Percentiles rank a stretch among this genome's conserved stretches.
Evolutionary conservation across 257 asterid species (phyloP).

Genomic region (Parsonsia alboflavescens): DNA sequence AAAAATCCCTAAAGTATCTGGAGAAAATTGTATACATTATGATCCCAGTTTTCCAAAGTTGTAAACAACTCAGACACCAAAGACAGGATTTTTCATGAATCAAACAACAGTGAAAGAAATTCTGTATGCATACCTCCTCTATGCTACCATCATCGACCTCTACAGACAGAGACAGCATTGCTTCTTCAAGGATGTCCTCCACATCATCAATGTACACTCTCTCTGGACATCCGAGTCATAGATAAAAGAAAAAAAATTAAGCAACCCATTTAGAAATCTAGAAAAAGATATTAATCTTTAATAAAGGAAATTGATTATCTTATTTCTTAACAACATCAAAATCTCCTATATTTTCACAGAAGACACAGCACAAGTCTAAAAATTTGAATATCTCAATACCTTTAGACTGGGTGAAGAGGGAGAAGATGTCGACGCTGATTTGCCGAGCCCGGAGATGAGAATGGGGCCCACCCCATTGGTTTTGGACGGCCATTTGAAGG

Average conservation of each 20-base stretch:
- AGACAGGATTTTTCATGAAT: no score
- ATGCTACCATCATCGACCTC: conserved; percentile 64
- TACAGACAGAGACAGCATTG: conserved; percentile 53
- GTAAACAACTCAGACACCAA: no score
- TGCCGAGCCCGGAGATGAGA: conserved; percentile 44
- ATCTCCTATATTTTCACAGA: not conserved
- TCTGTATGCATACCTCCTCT: conserved; percentile 46
- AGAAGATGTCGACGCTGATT: conserved; percentile 31
- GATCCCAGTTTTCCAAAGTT: no score
- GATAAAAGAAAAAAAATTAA: not conserved
- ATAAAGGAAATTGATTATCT: not conserved
- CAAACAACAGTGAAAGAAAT: not conserved
- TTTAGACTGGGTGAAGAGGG: conserved; percentile 46
- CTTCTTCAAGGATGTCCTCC: conserved; percentile 61
- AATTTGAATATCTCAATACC: conserved; percentile 27
- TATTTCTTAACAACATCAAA: not conserved
- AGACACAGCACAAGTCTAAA: not conserved
- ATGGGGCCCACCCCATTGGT: conserved; percentile 72
- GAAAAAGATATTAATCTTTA: not conserved
- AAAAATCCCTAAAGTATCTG: no score
- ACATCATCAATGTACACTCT: conserved; percentile 57
- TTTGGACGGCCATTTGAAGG: conserved; percentile 60
- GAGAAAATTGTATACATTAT: no score
- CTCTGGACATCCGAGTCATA: conserved; percentile 23
- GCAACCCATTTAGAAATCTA: not conserved